Evolutionary conservation across 2,329 filamentous ascomycete species (phyloP).

Genomic region (Aspergillus sp.): DNA sequence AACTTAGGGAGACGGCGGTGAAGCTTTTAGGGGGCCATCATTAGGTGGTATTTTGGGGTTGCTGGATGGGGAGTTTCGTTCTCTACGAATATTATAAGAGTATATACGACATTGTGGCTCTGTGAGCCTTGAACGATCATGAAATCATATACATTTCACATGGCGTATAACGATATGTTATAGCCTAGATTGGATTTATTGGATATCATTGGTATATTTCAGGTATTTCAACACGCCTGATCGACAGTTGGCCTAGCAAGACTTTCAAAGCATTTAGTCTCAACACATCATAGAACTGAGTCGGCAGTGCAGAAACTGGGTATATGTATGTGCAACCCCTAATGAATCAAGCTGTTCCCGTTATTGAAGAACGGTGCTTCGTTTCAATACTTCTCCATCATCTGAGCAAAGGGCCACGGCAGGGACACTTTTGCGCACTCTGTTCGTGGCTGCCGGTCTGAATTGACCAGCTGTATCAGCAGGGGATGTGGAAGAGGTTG

Average conservation of each 20-base stretch:
- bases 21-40: constrained; percentile 42
- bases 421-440: too few relatives aligned
- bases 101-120: neutral
- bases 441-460: too few relatives aligned
- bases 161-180: neutral
- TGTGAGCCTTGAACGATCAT: neutral
- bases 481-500: too few relatives aligned
- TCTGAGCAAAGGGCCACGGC: neutral
- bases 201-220: neutral
- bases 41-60: neutral
- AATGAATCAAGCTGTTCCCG: neutral
- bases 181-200: neutral
- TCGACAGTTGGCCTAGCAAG: neutral
- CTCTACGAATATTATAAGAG: neutral
- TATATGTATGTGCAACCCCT: neutral
- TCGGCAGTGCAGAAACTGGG: neutral
- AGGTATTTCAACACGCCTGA: neutral
- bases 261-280: neutral
- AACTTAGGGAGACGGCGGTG: constrained; percentile 67
- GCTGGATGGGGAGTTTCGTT: neutral
- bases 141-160: neutral
- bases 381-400: neutral
- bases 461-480: too few relatives aligned
- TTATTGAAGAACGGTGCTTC: neutral
- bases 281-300: neutral